Conservation (phyloP, 2,329 filamentous ascomycete genomes). For the Diaporthe sp. region DNA sequence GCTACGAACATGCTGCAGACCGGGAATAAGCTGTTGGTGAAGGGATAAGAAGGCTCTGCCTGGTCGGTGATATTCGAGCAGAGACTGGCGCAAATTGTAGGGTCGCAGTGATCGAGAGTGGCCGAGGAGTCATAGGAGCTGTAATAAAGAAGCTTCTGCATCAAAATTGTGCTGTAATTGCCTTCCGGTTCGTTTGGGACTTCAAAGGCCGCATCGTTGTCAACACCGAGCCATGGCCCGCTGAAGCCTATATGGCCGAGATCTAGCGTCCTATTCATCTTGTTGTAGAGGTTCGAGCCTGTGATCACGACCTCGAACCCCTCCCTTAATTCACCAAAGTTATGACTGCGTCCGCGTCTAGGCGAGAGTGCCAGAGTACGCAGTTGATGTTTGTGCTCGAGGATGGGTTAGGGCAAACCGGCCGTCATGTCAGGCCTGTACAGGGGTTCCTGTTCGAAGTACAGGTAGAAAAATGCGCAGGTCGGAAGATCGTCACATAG, state of each 20-base stretch:
- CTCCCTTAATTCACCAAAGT: slow-evolving; percentile 19
- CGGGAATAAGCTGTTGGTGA: neutral
- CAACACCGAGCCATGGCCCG: slow-evolving; percentile 8
- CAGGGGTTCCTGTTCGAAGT: slow-evolving; percentile 27
- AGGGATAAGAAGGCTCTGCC: neutral
- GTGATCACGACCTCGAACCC: slow-evolving; percentile 24
- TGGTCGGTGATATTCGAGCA: slow-evolving; percentile 1
- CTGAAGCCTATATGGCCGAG: neutral
- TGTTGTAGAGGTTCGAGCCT: slow-evolving; percentile 33
- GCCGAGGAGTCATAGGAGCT: neutral
- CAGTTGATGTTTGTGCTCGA: slow-evolving; percentile 31
- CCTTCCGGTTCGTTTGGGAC: slow-evolving; percentile 26
- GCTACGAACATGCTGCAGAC: slow-evolving; percentile 32
- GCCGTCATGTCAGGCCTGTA: neutral
- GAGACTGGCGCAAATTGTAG: slow-evolving; percentile 21
- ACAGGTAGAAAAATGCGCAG: slow-evolving; percentile 32
- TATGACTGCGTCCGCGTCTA: slow-evolving; percentile 1
- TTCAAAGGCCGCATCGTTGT: slow-evolving; percentile 25
- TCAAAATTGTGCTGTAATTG: slow-evolving; percentile 20
- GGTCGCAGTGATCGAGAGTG: slow-evolving; percentile 17
- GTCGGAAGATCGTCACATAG: neutral
- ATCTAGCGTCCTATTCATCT: neutral
- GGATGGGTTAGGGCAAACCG: slow-evolving; percentile 22
- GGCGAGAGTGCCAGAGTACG: slow-evolving; percentile 23
- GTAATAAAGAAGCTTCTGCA: neutral